Evolutionary conservation across 805 yeast species (phyloP).

Genomic region (Brettanomyces anomalus): DNA sequence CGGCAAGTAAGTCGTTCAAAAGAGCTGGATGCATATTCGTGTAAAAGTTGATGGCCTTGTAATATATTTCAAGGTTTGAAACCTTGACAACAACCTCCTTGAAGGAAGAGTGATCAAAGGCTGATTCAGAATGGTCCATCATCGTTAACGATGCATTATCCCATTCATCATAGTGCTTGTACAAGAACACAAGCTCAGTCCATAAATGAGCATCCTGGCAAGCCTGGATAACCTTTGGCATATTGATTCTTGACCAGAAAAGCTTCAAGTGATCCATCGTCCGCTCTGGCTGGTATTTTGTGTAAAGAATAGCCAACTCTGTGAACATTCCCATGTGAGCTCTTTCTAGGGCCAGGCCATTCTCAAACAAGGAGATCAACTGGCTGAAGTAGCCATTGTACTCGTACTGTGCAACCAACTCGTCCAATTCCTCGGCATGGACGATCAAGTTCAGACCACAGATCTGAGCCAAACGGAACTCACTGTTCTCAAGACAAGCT

Average conservation of each 20-base stretch:
- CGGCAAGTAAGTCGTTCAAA: constrained; percentile 77
- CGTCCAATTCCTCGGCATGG: constrained; percentile 95
- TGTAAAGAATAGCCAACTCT: constrained; percentile 82
- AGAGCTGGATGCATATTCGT: constrained; percentile 87
- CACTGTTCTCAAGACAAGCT: constrained; percentile 92
- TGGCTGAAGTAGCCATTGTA: constrained; percentile 86
- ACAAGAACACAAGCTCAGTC: constrained; percentile 92
- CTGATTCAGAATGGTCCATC: constrained; percentile 90
- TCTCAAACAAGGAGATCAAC: constrained; percentile 85
- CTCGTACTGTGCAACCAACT: constrained; percentile 80
- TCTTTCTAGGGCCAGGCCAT: constrained; percentile 92
- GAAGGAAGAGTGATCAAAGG: constrained; percentile 89
- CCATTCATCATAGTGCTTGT: constrained; percentile 98
- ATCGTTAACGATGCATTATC: constrained; percentile 95
- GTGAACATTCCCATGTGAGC: constrained; percentile 99
- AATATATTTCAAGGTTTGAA: constrained; percentile 91
- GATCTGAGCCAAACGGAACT: constrained; percentile 94
- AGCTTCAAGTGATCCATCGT: constrained; percentile 94
- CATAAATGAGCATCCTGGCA: constrained; percentile 91
- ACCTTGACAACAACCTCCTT: constrained; percentile 93
- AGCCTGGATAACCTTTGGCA: constrained; percentile 93
- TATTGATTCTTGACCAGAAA: constrained; percentile 97
- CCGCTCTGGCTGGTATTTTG: constrained; percentile 82
- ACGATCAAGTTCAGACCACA: constrained; percentile 96
- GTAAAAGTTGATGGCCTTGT: constrained; percentile 94